Conservation (phyloP, 2,329 filamentous ascomycete genomes). For the Fusarium chaquense region DNA sequence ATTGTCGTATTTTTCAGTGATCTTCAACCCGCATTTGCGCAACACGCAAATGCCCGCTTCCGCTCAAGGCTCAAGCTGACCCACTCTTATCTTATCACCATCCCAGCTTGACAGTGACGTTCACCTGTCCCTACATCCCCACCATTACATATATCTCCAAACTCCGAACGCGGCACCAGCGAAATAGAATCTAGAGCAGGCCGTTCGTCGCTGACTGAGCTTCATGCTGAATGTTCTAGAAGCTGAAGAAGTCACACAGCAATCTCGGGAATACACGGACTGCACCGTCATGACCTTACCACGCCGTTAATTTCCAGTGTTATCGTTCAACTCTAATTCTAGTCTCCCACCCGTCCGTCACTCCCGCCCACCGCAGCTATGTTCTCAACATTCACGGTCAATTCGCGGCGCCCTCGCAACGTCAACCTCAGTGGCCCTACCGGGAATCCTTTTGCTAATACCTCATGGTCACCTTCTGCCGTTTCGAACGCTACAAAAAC, state of each 20-base stretch:
- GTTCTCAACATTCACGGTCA: conserved; percentile 94
- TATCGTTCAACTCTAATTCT: conserved; percentile 2
- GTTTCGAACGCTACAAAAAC: conserved; percentile 78
- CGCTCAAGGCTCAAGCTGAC: conserved; percentile 16
- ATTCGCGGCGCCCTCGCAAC: conserved; percentile 84
- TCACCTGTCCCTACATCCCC: conserved; percentile 44
- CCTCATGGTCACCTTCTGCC: conserved; percentile 67
- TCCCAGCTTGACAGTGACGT: conserved; percentile 29
- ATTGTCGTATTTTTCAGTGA: conserved; percentile 16
- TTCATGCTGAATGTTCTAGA: conserved; percentile 48
- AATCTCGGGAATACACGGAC: conserved; percentile 4
- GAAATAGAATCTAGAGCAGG: conserved; percentile 36
- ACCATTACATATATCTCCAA: conserved; percentile 38
- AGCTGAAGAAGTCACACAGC: conserved; percentile 22
- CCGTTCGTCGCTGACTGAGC: conserved; percentile 44
- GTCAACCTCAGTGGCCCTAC: conserved; percentile 93
- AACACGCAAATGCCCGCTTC: conserved; percentile 9
- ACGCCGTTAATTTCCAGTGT: conserved; percentile 16
- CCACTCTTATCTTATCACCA: conserved; percentile 39
- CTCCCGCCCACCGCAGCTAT: conserved; percentile 60
- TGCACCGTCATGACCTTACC: conserved; percentile 29
- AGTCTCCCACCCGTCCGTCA: conserved; percentile 16
- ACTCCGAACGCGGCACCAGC: conserved; percentile 36
- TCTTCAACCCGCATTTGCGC: conserved; percentile 33
- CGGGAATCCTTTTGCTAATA: conserved; percentile 81